Percentiles rank a stretch among this genome's conserved stretches.
Evolutionary conservation across 331 rosid species (phyloP).

Genomic region (Rhamnella rubrinervis): DNA sequence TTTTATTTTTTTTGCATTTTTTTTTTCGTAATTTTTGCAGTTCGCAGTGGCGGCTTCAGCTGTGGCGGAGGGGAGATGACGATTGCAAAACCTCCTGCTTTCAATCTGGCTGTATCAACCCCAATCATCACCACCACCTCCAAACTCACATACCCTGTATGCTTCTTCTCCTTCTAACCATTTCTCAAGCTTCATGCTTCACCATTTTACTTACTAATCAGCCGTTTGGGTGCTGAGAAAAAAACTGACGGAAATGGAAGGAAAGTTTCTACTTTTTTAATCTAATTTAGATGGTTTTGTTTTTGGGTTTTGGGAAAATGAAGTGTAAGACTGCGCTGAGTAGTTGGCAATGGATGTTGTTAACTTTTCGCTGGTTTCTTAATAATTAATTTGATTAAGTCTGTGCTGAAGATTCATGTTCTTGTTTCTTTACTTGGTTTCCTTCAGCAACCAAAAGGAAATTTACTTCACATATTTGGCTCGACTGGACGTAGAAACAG

Average conservation of each 20-base stretch:
- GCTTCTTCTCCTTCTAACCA: conserved; percentile 8
- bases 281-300: background rate
- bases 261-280: background rate
- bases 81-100: conserved; percentile 24
- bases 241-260: background rate
- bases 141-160: conserved; percentile 33
- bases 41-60: background rate
- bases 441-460: conserved; percentile 7
- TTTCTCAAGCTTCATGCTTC: conserved; percentile 4
- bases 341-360: background rate
- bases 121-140: conserved; percentile 27
- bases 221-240: background rate
- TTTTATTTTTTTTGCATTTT: no score
- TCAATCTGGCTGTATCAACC: conserved; percentile 32
- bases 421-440: background rate
- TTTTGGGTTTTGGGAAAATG: background rate
- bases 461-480: conserved; percentile 24
- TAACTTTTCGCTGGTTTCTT: background rate
- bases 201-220: background rate
- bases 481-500: conserved; percentile 28
- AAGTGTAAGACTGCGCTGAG: background rate
- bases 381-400: background rate
- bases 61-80: conserved; percentile 13
- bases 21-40: background rate
- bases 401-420: background rate